A percentile compares a stretch with the other conserved stretches of the same genome.
Conservation (phyloP, 2,329 filamentous ascomycete genomes). For the Botryotinia narcissicola region DNA sequence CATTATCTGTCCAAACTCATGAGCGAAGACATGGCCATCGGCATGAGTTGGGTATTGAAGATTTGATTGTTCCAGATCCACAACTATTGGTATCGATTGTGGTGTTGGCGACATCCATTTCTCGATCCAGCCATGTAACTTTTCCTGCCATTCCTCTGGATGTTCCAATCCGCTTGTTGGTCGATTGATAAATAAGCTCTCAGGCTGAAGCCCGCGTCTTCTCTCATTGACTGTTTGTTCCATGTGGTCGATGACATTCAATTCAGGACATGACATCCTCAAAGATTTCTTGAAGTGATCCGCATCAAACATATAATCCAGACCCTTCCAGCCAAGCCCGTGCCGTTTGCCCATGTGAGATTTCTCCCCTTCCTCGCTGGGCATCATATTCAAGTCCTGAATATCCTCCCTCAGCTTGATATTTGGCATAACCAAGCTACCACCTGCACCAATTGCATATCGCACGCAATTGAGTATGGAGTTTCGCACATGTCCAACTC, state of each 20-base stretch:
- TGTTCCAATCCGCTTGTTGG: conserved; percentile 28
- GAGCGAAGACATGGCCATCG: conserved; percentile 28
- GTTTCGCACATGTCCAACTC: conserved; percentile 43
- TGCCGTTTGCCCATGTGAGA: conserved; percentile 26
- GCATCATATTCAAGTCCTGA: conserved; percentile 27
- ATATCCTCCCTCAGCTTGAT: conserved; percentile 40
- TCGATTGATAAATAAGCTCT: conserved; percentile 27
- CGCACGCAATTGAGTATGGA: conserved; percentile 44
- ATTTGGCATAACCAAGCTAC: conserved; percentile 40
- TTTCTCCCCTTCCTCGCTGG: conserved; percentile 17
- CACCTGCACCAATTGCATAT: conserved; percentile 43
- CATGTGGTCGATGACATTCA: conserved; percentile 31
- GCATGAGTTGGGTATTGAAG: conserved; percentile 32
- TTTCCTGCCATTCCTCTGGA: conserved; percentile 31
- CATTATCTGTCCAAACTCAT: conserved; percentile 30
- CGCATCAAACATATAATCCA: conserved; percentile 35
- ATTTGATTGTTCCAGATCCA: conserved; percentile 32
- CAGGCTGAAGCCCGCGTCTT: conserved; percentile 30
- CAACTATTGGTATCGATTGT: conserved; percentile 27
- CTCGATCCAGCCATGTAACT: conserved; percentile 32
- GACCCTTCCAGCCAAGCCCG: conserved; percentile 34
- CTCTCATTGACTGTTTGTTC: conserved; percentile 25
- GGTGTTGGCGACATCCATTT: conserved; percentile 25
- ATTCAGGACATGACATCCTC: conserved; percentile 32
- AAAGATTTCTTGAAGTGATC: conserved; percentile 33